Conservation (phyloP, 2,329 filamentous ascomycete species). For the Fusarium acutatum region DNA sequence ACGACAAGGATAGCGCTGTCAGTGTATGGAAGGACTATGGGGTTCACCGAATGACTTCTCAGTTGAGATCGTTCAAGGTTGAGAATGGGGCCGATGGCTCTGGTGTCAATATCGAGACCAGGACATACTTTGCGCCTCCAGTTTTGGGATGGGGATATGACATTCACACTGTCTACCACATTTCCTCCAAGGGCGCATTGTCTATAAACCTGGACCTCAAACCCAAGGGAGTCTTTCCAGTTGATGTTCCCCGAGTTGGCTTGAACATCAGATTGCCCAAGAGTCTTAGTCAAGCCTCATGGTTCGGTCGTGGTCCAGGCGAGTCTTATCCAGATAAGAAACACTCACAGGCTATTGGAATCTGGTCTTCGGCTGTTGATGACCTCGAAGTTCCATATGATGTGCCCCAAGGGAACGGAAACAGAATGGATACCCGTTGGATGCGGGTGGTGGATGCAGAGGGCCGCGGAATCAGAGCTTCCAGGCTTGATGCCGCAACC, state of each 20-base stretch:
- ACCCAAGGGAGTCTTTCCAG: background rate
- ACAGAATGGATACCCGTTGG: constrained; percentile 10
- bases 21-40: constrained; percentile 3
- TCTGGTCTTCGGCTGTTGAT: background rate
- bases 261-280: constrained; percentile 4
- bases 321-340: constrained; percentile 12
- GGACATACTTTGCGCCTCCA: background rate
- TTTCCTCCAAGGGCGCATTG: background rate
- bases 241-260: background rate
- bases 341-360: background rate
- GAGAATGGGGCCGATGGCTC: background rate
- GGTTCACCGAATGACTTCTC: constrained; percentile 7
- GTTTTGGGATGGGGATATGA: constrained; percentile 15
- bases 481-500: background rate
- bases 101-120: background rate
- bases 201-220: background rate
- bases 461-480: background rate
- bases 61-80: background rate
- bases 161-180: background rate
- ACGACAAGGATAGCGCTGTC: constrained; percentile 1
- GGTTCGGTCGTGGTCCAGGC: constrained; percentile 1
- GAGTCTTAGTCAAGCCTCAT: background rate
- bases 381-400: background rate
- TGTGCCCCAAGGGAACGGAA: background rate
- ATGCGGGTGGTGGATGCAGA: background rate